Evolutionary conservation across 208 protist genomes (phyloP), one percentile per base, ranked within the genome.

Genomic region (Trypanosoma rangeli): DNA sequence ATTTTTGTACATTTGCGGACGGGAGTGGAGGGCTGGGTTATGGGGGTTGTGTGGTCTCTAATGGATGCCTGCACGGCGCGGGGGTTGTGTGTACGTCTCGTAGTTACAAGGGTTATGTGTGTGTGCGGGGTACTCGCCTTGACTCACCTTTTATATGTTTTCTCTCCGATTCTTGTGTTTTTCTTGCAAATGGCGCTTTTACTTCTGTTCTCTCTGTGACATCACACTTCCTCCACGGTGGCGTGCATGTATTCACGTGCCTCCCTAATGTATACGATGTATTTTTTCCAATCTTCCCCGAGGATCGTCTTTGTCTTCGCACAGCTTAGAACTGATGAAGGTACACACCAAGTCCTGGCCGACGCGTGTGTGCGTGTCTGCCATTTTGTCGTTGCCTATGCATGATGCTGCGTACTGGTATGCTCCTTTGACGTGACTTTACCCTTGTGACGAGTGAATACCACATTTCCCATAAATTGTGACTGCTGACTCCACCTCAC

Each of bases 401-500:
- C 10, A 69, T 69, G 64, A 69, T 69, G 64, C 16, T 61, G 29
- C 13, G 54, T 33, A 59, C n/a, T 69, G 64, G 52, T 69, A 69
- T 69, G 64, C 64, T 69, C 64, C 64, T 69, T 69, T 69, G 64
- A 61, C 64, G 64, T 35, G 64, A 69, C 12, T 52, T 50, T 42
- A 29, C 13, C 20, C 28, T 49, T 4, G 24, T 69, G 64, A 69
- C 64, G 64, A 69, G 37, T 69, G 26, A 61, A 69, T 69, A 61
- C 52, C 64, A 62, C 60, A 24, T 39, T 61, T 69, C 64, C 64
- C 64, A 69, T 69, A 54, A 69, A 28, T 58, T 13, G 28, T n/a
- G 37, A 44, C 53, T 7, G 33, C 53, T 64, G 58, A 61, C n/a
- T 49, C n/a, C 10, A 28, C 37, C 52, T 61, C 35, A 2, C 22